Evolutionary conservation across 352 stramenopile genomes (phyloP), one percentile per base, ranked within the genome.

Genomic region (Phytophthora sp.): DNA sequence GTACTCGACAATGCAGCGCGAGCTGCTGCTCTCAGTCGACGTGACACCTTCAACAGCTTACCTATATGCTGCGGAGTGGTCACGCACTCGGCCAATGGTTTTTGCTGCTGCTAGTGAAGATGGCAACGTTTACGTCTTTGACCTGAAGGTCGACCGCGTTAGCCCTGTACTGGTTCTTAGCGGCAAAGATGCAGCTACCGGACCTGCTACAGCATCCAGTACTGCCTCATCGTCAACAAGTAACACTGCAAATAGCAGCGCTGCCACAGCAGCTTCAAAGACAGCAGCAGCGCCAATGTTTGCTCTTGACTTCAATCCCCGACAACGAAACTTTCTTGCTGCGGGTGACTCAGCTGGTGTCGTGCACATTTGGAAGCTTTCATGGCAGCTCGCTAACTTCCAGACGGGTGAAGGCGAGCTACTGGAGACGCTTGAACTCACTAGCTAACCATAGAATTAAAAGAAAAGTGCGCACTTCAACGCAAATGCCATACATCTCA

Each of bases 341-440:
- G 77, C 75, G 5, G 88, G 87, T 5, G 84, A 95, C 50, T 76
- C 76, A 13, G 48, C 51, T 1, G 87, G 88, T 11, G 60, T 77
- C 1, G 79, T 92, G 11, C 79, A 94, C 52, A 84, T 96, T 23
- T 94, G 88, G 84, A 95, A 95, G 35, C 68, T 96, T 5, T 81
- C 77, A 30, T 96, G 82, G 84, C 75, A 88, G 26, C 77, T 96
- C 6, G 80, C 84, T 2, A 95, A 91, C 34, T 76, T 92, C 20
- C 84, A 95, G 57, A 74, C 83, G 2, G 80, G 73, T 7, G 87
- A 96, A 72, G 50, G 69, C 1, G 75, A 74, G 13, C 39, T 91
- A 23, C 69, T 94, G 3, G 82, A 92, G 30, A 61, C 66, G 11
- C 41, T 78, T 20, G 65, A 78, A 35, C 21, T 51, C 11, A 70